Evolutionary conservation across 169 alveolate species (phyloP).

Genomic region (Plasmodium inui): DNA sequence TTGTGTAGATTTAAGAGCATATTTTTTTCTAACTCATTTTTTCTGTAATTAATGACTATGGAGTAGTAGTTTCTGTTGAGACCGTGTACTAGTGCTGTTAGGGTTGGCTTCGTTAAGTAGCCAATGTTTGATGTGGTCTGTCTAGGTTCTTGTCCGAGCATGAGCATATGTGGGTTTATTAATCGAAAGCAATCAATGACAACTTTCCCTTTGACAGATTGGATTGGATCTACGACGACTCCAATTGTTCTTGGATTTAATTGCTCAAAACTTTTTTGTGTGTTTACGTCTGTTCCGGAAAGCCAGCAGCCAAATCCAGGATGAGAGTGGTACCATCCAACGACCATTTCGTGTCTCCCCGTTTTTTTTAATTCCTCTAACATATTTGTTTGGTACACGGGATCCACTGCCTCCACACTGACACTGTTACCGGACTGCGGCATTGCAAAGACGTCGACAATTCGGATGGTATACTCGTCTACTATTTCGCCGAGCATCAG

Average conservation of each 20-base stretch:
- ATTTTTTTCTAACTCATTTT: constrained; percentile 95
- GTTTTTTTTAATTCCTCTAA: constrained; percentile 98
- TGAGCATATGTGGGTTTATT: constrained; percentile 95
- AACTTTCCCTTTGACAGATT: constrained; percentile 98
- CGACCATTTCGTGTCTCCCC: constrained; percentile 97
- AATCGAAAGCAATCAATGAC: constrained; percentile 99
- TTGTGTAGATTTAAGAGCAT: constrained; percentile 97
- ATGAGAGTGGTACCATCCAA: constrained; percentile 99
- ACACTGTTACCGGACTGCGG: constrained; percentile 99
- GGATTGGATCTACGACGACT: constrained; percentile 99
- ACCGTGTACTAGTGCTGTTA: constrained; percentile 96
- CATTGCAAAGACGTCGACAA: constrained; percentile 99
- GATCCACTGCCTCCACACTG: constrained; percentile 99
- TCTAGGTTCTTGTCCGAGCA: constrained; percentile 97
- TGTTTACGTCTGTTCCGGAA: constrained; percentile 98
- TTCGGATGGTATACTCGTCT: constrained; percentile 99
- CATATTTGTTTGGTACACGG: constrained; percentile 99
- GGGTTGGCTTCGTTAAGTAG: constrained; percentile 91
- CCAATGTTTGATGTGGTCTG: constrained; percentile 99
- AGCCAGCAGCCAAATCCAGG: constrained; percentile 99
- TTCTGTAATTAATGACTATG: constrained; percentile 97
- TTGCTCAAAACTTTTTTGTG: constrained; percentile 99
- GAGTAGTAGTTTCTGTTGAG: constrained; percentile 97
- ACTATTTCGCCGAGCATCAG: constrained; percentile 99
- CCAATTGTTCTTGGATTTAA: constrained; percentile 98